Evolutionary conservation across 768 basidiomycete genomes (phyloP), one percentile per base, ranked within the genome.

Genomic region (Ramaria rubella): DNA sequence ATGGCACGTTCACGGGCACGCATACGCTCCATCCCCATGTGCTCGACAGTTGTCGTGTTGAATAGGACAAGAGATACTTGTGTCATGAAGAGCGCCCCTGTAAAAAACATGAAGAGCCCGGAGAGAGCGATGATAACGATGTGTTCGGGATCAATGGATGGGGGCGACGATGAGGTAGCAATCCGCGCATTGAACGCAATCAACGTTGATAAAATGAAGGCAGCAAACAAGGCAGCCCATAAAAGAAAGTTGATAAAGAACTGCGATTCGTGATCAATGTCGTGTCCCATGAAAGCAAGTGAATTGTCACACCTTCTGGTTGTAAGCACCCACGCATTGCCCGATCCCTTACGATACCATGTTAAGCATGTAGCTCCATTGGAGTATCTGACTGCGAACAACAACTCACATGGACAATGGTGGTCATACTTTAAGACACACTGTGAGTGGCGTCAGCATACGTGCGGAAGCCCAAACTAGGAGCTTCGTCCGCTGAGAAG

Each of bases 281-380:
- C 24, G 2, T n/a, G n/a, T 26, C n/a, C 29, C 48, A 29, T 15
- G 7, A 34, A 23, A 15, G 19, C 36, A 49, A 46, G 26, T 11
- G 17, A 7, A 2, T 42, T 15, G 54, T 33, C 75, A 21, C 57
- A 87, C 90, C 71, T 92, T 93, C 62, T 94, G 88, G 66, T 97
- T 97, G 36, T 81, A 80, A 50, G 92, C 94, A 11, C 94, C 94
- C 19, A 96, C 90, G 61, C 94, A 97, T 64, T 93, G 90, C 11
- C 94, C 94, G 52, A 97, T 85, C 94, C 93, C 89, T 82, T 42
- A 17, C 6, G 29, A 21, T 2, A 30, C n/a, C 24, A 55, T 49
- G 17, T n/a, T 48, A 27, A 57, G 38, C n/a, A 52, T 58, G 5
- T 48, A 9, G 12, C 23, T 30, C 23, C 53, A 56, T 9, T 8